A percentile compares a stretch with the other conserved stretches of the same genome.
phyloP scores from a whole-genome alignment of 441 rosid species.

The Hura crepitans region DNA sequence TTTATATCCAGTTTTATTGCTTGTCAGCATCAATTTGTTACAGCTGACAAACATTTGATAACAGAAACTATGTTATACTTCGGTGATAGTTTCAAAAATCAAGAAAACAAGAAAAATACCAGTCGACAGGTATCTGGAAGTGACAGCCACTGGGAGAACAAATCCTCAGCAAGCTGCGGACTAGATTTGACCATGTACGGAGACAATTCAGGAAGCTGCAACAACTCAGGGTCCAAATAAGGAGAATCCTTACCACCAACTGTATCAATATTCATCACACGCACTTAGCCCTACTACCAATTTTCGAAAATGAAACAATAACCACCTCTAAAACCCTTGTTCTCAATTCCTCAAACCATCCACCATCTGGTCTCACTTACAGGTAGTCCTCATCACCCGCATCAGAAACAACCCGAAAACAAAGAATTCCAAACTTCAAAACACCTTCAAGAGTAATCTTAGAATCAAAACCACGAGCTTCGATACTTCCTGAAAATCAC shows the following conservation, averaged over 20 bases:
- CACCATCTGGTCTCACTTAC: not conserved
- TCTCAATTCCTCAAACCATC: conserved; percentile 16
- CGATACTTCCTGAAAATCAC: not conserved
- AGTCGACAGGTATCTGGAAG: conserved; percentile 56
- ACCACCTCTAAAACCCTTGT: conserved; percentile 12
- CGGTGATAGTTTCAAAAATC: not conserved
- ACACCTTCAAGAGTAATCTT: too few species aligned
- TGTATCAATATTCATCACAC: conserved; percentile 43
- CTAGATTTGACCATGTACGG: conserved; percentile 50
- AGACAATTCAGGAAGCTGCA: conserved; percentile 70
- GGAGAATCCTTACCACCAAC: conserved; percentile 33
- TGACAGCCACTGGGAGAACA: conserved; percentile 87
- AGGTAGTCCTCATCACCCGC: not conserved
- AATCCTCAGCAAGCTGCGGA: conserved; percentile 47
- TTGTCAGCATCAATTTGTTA: not conserved
- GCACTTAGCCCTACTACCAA: conserved; percentile 7
- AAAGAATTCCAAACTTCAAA: not conserved
- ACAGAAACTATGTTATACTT: not conserved
- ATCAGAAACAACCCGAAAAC: too few species aligned
- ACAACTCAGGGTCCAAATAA: conserved; percentile 53
- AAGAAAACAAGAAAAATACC: conserved; percentile 38
- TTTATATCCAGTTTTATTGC: not conserved
- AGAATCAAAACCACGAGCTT: not conserved
- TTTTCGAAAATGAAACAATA: not conserved
- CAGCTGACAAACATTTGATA: not conserved